These are phyloP conservation scores for Trametes coccinea DNA, from an alignment of 768 basidiomycete species.

Conservation along the genomic window DNA sequence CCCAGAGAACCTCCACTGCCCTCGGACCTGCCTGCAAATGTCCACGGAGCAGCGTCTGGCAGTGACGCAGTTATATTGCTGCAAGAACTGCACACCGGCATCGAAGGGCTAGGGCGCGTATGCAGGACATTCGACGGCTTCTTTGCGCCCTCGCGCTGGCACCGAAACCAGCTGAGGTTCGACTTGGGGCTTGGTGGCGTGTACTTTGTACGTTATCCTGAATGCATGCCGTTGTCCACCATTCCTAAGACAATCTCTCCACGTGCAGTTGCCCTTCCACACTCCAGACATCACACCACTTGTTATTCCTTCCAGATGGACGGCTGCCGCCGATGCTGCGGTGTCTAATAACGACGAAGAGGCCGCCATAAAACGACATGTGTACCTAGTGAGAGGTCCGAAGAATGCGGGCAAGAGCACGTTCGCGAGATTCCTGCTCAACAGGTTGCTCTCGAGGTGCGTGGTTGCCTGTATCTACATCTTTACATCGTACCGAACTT, in stretches of 20 bases:
- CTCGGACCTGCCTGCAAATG: conserved; percentile 21
- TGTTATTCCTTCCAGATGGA: conserved; percentile 39
- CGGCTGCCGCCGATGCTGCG: conserved; percentile 28
- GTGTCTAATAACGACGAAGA: background rate
- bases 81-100: conserved; percentile 55
- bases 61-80: conserved; percentile 51
- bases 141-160: conserved; percentile 55
- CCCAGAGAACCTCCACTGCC: background rate
- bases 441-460: conserved; percentile 62
- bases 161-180: conserved; percentile 34
- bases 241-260: conserved; percentile 24
- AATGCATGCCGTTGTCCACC: background rate
- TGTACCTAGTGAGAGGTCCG: conserved; percentile 78
- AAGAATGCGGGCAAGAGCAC: conserved; percentile 92
- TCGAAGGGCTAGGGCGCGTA: conserved; percentile 66
- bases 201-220: conserved; percentile 43
- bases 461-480: conserved; percentile 15
- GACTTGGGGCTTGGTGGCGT: conserved; percentile 51
- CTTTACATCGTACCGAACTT: background rate
- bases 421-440: conserved; percentile 72
- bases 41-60: conserved; percentile 13
- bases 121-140: conserved; percentile 62
- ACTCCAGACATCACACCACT: conserved; percentile 38
- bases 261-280: conserved; percentile 28
- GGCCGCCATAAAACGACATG: conserved; percentile 21